A percentile compares a stretch with the other conserved stretches of the same genome.
Conservation (phyloP, 805 yeast species). For the Tetrapisispora fleetii region DNA sequence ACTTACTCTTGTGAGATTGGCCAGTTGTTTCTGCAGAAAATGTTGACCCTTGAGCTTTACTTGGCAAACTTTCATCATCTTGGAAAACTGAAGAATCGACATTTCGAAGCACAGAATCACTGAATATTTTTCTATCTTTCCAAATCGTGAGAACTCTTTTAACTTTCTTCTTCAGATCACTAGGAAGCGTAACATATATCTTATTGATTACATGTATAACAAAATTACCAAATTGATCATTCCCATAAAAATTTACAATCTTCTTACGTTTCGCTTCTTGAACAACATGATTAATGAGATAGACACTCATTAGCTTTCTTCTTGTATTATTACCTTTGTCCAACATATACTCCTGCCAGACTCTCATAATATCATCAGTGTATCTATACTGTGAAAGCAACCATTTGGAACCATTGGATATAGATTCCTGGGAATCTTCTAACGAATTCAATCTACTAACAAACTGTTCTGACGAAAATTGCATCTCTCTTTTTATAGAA, state of each 20-base stretch:
- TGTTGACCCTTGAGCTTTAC: constrained; percentile 4
- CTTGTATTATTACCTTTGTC: constrained; percentile 20
- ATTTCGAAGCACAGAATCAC: constrained; percentile 22
- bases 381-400: constrained; percentile 21
- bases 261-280: constrained; percentile 27
- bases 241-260: constrained; percentile 18
- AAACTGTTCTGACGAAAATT: constrained; percentile 24
- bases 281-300: constrained; percentile 27
- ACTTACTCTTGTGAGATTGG: constrained; percentile 7
- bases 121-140: constrained; percentile 50
- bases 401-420: constrained; percentile 28
- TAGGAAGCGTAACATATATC: constrained; percentile 30
- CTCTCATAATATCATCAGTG: constrained; percentile 17
- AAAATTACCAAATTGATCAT: constrained; percentile 19
- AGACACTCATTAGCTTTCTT: constrained; percentile 23
- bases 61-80: constrained; percentile 8
- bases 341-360: constrained; percentile 22
- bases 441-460: constrained; percentile 16
- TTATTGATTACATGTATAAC: constrained; percentile 28
- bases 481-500: constrained; percentile 8
- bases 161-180: constrained; percentile 41
- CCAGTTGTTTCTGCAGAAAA: background rate
- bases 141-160: constrained; percentile 55
- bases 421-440: constrained; percentile 30
- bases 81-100: constrained; percentile 10